Conservation (phyloP, 805 yeast genomes). For the Metschnikowia sp. region DNA sequence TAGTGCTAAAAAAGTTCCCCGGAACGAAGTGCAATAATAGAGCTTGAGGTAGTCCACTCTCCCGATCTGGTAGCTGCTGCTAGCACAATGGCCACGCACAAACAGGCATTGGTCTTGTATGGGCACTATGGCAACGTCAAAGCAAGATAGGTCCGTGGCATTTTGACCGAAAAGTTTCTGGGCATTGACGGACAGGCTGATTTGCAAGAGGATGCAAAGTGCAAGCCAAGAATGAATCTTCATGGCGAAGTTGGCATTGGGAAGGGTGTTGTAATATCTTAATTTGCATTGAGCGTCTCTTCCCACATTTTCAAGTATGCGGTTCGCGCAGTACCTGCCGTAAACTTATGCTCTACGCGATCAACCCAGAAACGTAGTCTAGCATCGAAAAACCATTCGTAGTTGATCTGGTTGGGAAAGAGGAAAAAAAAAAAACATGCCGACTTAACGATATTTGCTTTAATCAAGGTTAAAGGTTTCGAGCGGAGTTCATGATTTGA, state of each 20-base stretch:
- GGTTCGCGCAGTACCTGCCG: no score
- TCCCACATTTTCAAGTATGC: background rate
- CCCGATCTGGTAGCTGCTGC: conserved; percentile 30
- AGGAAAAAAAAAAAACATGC: background rate
- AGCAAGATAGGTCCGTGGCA: conserved; percentile 9
- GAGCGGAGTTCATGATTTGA: no score
- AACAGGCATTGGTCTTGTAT: conserved; percentile 34
- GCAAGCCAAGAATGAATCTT: conserved; percentile 3
- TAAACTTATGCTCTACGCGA: no score
- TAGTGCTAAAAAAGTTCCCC: conserved; percentile 16
- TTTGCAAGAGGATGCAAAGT: background rate
- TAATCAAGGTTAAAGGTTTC: no score
- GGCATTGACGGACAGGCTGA: background rate
- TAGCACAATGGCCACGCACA: conserved; percentile 31
- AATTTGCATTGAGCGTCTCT: background rate
- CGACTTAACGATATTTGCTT: no score
- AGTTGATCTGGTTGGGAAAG: no score
- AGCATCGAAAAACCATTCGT: no score
- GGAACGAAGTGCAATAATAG: conserved; percentile 28
- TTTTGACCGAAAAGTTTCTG: background rate
- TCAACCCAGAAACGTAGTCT: no score
- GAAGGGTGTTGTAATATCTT: background rate
- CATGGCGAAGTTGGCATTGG: conserved; percentile 4
- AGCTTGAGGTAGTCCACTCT: conserved; percentile 33
- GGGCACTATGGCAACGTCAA: conserved; percentile 10